Evolutionary conservation across 208 protist species (phyloP).

Genomic region (Polymyxa betae): DNA sequence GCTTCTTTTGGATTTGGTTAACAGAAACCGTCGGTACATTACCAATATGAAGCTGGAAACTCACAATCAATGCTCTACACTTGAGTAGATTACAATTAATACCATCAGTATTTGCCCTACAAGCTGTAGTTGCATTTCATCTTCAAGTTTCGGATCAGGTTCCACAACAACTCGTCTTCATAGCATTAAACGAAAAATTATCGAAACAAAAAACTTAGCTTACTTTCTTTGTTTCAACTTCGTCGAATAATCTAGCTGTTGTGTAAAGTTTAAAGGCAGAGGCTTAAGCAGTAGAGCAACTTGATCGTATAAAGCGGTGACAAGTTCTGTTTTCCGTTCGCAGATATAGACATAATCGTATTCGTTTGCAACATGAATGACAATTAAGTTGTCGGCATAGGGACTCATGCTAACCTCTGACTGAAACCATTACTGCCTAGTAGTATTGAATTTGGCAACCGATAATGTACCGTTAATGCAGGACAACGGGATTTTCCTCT

Average conservation of each 20-base stretch:
- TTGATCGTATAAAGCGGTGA: neutral
- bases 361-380: neutral
- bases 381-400: neutral
- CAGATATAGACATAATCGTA: constrained; percentile 48
- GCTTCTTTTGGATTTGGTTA: neutral
- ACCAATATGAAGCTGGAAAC: neutral
- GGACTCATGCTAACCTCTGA: neutral
- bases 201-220: neutral
- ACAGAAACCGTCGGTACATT: neutral
- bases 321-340: constrained; percentile 27
- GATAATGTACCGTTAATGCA: neutral
- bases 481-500: neutral
- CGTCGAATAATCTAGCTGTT: neutral
- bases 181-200: neutral
- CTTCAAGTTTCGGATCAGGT: no score
- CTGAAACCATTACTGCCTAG: no score
- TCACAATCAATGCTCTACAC: no score
- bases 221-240: neutral
- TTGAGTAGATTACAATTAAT: no score
- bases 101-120: no score
- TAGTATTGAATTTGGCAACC: neutral
- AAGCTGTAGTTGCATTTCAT: no score
- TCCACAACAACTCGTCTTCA: neutral
- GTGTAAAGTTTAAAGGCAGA: neutral
- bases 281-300: neutral